Evolutionary conservation across 192 early-diverging fungal species (phyloP), one percentile per base, ranked within the genome.

Genomic region (Podochytrium sp.): DNA sequence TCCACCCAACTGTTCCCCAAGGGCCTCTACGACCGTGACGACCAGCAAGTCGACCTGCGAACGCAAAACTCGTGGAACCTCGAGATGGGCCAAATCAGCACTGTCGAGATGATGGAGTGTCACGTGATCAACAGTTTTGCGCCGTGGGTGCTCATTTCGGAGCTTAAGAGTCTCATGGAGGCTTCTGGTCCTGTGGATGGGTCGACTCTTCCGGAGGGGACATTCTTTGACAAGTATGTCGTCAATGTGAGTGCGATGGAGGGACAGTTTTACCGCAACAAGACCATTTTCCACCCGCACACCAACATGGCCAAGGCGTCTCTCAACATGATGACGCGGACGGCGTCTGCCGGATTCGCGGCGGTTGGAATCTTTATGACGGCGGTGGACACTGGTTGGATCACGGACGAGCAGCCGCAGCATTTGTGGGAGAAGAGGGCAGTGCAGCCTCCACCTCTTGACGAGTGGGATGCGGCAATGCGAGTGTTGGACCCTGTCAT

Each of bases 241-340:
- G 84, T 87, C 16, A 87, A 87, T 53, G 86, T 87, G 20, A 75
- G 71, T 7, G 86, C 86, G n/a, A 85, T 83, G 82, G 86, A 87
- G 66, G 86, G 86, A 10, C 86, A 87, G 65, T 87, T 87, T 63
- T 86, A 87, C 63, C 64, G 86, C 35, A 72, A 74, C 72, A 87
- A 87, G 69, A 76, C 80, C 2, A 73, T 75, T 2, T 76, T 70
- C 55, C 79, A 79, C 59, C 83, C 83, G 23, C 83, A 85, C 62
- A 81, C 79, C 3, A 85, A 85, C 62, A 85, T 85, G 81, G 81
- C 83, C 6, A 83, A 85, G 68, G 75, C 84, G 7, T 73, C 81
- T 7, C 59, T 88, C 7, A 88, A 88, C 63, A 88, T 88, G 86
- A 78, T 88, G 79, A 88, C 86, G 16, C 76, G 86, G 23, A 88